These are phyloP conservation scores for Geosmithia morbida DNA, from an alignment of 2,329 filamentous ascomycete species.

Conservation along the genomic window DNA sequence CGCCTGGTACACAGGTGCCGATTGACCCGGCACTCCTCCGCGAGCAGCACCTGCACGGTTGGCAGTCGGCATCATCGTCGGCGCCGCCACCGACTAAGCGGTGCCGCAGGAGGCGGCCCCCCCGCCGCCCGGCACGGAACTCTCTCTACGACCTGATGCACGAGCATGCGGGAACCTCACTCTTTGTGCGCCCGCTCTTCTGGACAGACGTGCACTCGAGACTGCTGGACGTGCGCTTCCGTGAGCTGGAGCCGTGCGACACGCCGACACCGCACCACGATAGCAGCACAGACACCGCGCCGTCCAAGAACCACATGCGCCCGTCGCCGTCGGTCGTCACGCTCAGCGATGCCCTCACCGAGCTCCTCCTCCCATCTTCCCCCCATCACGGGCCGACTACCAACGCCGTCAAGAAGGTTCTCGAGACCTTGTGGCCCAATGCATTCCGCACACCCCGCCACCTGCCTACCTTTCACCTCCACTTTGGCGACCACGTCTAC, in stretches of 20 bases:
- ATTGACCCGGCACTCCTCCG: slow-evolving; percentile 4
- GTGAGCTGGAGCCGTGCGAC: slow-evolving; percentile 23
- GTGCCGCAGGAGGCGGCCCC: slow-evolving; percentile 9
- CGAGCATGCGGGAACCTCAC: slow-evolving; percentile 27
- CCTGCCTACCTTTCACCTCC: slow-evolving; percentile 28
- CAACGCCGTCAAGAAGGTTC: slow-evolving; percentile 25
- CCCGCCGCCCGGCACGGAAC: slow-evolving; percentile 25
- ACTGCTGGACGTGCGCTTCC: slow-evolving; percentile 32
- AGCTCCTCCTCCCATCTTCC: slow-evolving; percentile 20
- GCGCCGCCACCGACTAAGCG: slow-evolving; percentile 5
- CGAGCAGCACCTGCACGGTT: slow-evolving; percentile 5
- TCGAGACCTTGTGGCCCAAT: slow-evolving; percentile 28
- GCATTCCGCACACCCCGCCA: slow-evolving; percentile 14
- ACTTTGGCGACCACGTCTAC: slow-evolving; percentile 31
- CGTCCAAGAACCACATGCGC: slow-evolving; percentile 18
- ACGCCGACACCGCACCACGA: slow-evolving; percentile 22
- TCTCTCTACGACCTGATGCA: slow-evolving; percentile 39
- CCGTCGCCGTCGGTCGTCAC: slow-evolving; percentile 26
- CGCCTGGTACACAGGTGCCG: slow-evolving; percentile 8
- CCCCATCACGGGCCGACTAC: slow-evolving; percentile 18
- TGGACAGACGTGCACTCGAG: slow-evolving; percentile 38
- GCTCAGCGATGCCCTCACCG: slow-evolving; percentile 27
- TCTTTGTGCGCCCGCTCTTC: slow-evolving; percentile 37
- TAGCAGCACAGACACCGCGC: slow-evolving; percentile 12
- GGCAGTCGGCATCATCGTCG: slow-evolving; percentile 6